Base-by-base conservation (phyloP, 2,329 filamentous ascomycete genomes). In the Microcyclospora tardicrescens region DNA sequence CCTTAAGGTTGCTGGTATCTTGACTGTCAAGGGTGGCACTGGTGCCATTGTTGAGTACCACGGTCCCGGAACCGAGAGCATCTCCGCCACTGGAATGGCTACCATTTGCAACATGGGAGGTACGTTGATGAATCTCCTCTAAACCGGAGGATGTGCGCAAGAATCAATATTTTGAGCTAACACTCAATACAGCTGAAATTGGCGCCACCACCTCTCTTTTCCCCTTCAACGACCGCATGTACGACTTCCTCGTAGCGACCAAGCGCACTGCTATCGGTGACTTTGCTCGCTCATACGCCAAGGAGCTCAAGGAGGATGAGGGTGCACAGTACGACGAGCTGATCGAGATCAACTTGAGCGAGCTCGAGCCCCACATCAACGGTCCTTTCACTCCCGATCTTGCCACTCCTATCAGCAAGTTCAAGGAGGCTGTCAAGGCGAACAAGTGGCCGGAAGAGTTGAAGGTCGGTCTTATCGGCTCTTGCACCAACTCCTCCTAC, bases 311-410 rank as follows among this genome's bases (percentile, higher is more conserved):
- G 43, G 80, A 84, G 60, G 91, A 98, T 53, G 72, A 93, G 66
- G 85, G 85, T 52, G 84, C 84, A 51, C 79, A 96, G 66, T 98
- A 96, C 65, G 91, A 98, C 64, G 75, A 96, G 68, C 66, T 95
- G 51, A 85, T 96, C 57, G 89, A 95, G 69, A 84, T 98, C 68
- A 89, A 98, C 72, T 77, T 98, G 39, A 81, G 77, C 42, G 83
- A 89, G 66, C 81, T 98, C 35, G 91, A 98, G 72, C 91, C 91
- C 51, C 85, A 96, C 63, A 86, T 98, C 71, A 98, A 98, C 72
- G 91, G 91, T 50, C 91, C 91, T 49, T 96, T 96, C 77, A 98
- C 91, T 19, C 91, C 91, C 45, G 91, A 98, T 77, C 73, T 98
- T 67, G 87, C 86, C 40, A 96, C 91, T 6, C 91, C 91, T 37